Base-by-base conservation (phyloP, 2,329 filamentous ascomycete genomes). In the Neofusicoccum ribis region DNA sequence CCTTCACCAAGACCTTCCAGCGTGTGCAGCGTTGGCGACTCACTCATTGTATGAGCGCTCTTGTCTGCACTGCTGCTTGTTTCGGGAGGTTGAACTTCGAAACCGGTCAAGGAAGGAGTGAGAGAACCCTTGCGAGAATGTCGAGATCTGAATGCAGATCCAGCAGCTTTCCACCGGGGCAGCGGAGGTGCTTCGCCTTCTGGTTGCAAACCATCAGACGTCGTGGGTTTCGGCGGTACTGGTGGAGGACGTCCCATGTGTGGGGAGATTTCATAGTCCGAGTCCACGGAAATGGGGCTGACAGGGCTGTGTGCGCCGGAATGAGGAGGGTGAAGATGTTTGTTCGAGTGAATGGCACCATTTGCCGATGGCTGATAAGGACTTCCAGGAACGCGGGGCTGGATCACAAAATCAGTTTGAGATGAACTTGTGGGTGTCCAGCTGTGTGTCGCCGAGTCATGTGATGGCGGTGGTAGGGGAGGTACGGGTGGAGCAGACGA, bases 401-500 rank as follows among this genome's bases (percentile, higher is more conserved):
- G 63, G 12, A 63, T 54, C 7, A 65, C 63, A 51, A 59, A 65
- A 51, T 65, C 63, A 65, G 63, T 65, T 34, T 56, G 50, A 41
- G 44, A 44, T 60, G 63, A 51, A 34, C 31, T 60, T 39, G 63
- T 14, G 12, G 44, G 37, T 17, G 56, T 37, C 46, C 44, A 46
- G 46, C 37, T 36, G 14, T 27, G 52, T 44, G 41, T 14, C 14
- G 23, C 11, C 62, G 36, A 37, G 15, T 56, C 31, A 47, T 50
- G 49, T 31, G 62, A 49, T n/a, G 34, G 20, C 23, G 43, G 31
- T 46, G 61, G 61, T 27, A 54, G 41, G 14, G 49, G 31, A 58
- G 62, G 62, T 39, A 58, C 27, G 15, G 51, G 52, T 39, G 50
- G 51, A 37, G 56, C 36, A 39, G 62, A 58, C 50, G 51, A 64